Percentiles rank a stretch among this genome's conserved stretches.
phyloP scores from a whole-genome alignment of 2,329 filamentous ascomycete genomes.

The Cordyceps farinosa region DNA sequence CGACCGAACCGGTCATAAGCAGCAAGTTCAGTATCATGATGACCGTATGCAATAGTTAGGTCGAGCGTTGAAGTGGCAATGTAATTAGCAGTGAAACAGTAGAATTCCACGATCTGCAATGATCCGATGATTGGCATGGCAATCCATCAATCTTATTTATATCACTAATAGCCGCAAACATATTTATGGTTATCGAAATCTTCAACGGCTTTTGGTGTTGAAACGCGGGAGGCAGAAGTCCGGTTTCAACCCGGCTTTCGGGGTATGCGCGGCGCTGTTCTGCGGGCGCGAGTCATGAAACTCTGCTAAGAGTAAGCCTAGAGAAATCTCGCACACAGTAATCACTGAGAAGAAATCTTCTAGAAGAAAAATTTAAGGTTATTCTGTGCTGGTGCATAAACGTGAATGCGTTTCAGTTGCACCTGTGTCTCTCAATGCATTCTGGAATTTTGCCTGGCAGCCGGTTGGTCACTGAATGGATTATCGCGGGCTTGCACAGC shows the following conservation, averaged over 20 bases:
- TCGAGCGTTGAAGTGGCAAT: neutral
- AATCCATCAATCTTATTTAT: neutral
- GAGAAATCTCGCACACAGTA: too few relatives aligned
- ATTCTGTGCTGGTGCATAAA: too few relatives aligned
- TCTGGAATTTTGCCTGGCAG: too few relatives aligned
- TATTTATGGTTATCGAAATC: neutral
- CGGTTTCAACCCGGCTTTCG: neutral
- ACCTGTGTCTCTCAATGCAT: too few relatives aligned
- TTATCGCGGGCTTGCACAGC: too few relatives aligned
- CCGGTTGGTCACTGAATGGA: too few relatives aligned
- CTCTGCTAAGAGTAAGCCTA: too few relatives aligned
- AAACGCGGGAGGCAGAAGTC: neutral
- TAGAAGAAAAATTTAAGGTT: too few relatives aligned
- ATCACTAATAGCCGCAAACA: neutral
- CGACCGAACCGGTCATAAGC: neutral
- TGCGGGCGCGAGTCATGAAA: too few relatives aligned
- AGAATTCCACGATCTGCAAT: neutral
- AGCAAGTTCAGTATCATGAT: neutral
- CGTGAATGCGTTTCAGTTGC: too few relatives aligned
- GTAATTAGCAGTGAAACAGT: neutral
- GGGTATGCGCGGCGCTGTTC: neutral
- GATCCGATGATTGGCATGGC: neutral
- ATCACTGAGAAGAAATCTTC: too few relatives aligned
- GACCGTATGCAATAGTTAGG: neutral
- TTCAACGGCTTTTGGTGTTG: neutral